phyloP scores from a whole-genome alignment of 768 basidiomycete species.

The Pilatotrama ljubarskyi region DNA sequence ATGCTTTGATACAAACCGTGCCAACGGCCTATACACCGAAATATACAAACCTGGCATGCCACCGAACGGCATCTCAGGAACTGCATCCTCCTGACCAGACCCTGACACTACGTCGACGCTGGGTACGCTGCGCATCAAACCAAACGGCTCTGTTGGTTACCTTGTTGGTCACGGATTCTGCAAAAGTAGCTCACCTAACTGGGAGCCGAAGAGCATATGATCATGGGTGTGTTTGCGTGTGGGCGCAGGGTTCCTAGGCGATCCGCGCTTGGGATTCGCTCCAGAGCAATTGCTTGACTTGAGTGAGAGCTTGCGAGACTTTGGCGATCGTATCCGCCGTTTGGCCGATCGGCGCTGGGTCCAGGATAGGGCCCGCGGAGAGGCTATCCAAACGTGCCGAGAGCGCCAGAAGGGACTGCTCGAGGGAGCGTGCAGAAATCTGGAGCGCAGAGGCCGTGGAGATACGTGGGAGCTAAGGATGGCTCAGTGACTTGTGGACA shows the following conservation, averaged over 20 bases:
- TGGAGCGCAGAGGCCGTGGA: constrained; percentile 32
- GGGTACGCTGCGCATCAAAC: constrained; percentile 15
- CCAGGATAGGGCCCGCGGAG: constrained; percentile 41
- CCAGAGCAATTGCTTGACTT: constrained; percentile 59
- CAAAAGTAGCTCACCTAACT: constrained; percentile 10
- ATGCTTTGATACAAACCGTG: constrained; percentile 12
- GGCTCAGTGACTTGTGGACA: neutral
- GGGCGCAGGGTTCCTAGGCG: constrained; percentile 16
- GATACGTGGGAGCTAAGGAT: neutral
- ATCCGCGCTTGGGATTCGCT: constrained; percentile 38
- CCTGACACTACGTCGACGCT: constrained; percentile 5
- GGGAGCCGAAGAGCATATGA: constrained; percentile 3
- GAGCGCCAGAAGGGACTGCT: constrained; percentile 51
- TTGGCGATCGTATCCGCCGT: constrained; percentile 73
- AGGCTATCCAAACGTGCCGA: constrained; percentile 50
- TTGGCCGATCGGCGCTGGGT: constrained; percentile 50
- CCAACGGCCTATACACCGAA: neutral
- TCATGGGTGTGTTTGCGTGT: constrained; percentile 4
- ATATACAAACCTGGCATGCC: constrained; percentile 1
- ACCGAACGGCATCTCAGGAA: constrained; percentile 1
- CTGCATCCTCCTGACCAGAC: constrained; percentile 10
- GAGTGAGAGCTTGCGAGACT: constrained; percentile 58
- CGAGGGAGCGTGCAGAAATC: constrained; percentile 48
- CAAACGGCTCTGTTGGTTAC: constrained; percentile 3
- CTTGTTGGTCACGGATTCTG: neutral